These are phyloP conservation scores for Lichtheimia hyalospora DNA, from an alignment of 371 early-diverging fungal genomes.

Conservation along the genomic window DNA sequence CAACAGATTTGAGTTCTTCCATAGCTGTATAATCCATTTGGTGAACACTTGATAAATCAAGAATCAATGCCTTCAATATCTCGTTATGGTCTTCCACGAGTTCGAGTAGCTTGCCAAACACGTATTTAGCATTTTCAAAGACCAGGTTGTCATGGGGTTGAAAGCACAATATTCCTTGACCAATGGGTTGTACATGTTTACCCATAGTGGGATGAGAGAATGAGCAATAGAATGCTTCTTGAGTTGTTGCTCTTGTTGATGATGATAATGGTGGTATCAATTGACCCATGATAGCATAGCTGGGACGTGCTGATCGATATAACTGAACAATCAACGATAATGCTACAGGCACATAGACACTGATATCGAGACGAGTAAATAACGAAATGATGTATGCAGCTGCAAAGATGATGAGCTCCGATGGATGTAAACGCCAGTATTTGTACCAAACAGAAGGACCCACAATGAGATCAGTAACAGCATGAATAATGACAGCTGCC, in stretches of 20 bases:
- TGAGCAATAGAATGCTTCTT: slow-evolving; percentile 12
- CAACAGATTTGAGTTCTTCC: slow-evolving; percentile 60
- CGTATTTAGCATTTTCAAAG: slow-evolving; percentile 69
- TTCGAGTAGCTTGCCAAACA: slow-evolving; percentile 39
- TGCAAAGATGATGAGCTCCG: slow-evolving; percentile 36
- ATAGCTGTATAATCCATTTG: slow-evolving; percentile 79
- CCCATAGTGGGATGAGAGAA: slow-evolving; percentile 32
- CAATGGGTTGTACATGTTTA: slow-evolving; percentile 39
- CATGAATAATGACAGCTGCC: slow-evolving; percentile 76
- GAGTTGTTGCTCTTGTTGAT: background rate
- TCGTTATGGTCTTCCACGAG: slow-evolving; percentile 28
- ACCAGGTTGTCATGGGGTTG: slow-evolving; percentile 66
- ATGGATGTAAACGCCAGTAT: slow-evolving; percentile 41
- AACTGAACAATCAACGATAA: slow-evolving; percentile 68
- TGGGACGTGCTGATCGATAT: slow-evolving; percentile 66
- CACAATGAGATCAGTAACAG: slow-evolving; percentile 65
- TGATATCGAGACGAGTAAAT: slow-evolving; percentile 65
- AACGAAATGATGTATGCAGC: slow-evolving; percentile 55
- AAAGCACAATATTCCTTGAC: slow-evolving; percentile 63
- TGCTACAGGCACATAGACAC: slow-evolving; percentile 66
- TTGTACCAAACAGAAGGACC: slow-evolving; percentile 51
- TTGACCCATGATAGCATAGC: slow-evolving; percentile 33
- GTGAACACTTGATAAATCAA: slow-evolving; percentile 81
- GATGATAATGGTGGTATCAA: slow-evolving; percentile 17
- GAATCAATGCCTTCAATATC: slow-evolving; percentile 70